Base-by-base conservation (phyloP, 2,329 filamentous ascomycete species). In the Alternaria panax region DNA sequence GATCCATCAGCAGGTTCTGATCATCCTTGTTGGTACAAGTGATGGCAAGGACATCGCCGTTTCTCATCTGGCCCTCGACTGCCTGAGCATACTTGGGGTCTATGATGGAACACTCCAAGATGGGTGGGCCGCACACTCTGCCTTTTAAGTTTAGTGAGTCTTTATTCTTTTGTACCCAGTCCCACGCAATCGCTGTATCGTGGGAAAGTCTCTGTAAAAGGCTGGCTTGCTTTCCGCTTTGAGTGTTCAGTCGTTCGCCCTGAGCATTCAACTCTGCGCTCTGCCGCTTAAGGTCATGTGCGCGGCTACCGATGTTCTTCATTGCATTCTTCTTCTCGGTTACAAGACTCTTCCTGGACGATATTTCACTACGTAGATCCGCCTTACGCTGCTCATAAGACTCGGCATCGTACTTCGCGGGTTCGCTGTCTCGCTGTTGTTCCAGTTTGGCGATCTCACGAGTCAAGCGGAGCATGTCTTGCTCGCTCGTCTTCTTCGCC, bases 51-150 rank as follows among this genome's bases (percentile, higher is more conserved):
- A 87, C 81, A 57, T 90, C 87, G 32, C 76, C 82, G 41, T 69
- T 74, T 30, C 82, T 60, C 11, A 92, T 73, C 11, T 86, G 71
- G 4, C 83, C 81, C 74, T 92, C 90, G 8, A 91, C 75, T 12
- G 82, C 83, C 67, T 86, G 79, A 11, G 86, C 86, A 74, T 91
- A 92, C 54, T 81, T 84, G 34, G 87, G 83, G 67, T 96, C 87
- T 66, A 89, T 93, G 53, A 97, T 81, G 0, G 90, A 91, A 77
- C 93, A 97, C 58, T 86, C 90, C 30, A 97, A 81, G 71, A 95
- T 86, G 0, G 93, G 88, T 6, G 93, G 93, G 0, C 91, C 92
- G 72, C 90, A 92, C 5, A 97, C 88, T 58, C 90, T 85, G 65
- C 90, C 87, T 71, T 91, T 86, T 64, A 97, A 95, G 48, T 85